Evolutionary conservation across 1,139 yeast genomes (phyloP), one percentile per base, ranked within the genome.

Genomic region (Saccharomyces hybrid): DNA sequence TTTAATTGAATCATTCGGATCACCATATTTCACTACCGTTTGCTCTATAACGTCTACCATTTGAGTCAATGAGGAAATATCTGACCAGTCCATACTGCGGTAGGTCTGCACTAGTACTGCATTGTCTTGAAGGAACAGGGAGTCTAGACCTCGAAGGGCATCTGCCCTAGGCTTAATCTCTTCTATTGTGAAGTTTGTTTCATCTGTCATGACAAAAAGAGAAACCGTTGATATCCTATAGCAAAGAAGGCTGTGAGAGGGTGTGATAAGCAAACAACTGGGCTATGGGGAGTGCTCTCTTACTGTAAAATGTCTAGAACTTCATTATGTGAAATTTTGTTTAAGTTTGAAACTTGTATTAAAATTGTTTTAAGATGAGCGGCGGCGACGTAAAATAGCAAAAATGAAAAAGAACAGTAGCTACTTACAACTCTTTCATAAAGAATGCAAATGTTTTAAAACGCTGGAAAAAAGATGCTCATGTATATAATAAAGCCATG

Each of bases 151-250:
- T 8, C 42, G 47, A 7, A 61, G 32, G 2, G 56, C 58, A 56
- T 58, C 55, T 7, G 25, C 20, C 41, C n/a, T 32, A 27, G 28
- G 42, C 9, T 48, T 23, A 4, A 46, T 46, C 5, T 13, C 30
- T 46, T 71, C 88, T 55, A 79, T 84, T 46, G 64, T 81, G 55
- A 81, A 82, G 0, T 79, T 87, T 54, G 74, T 86, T 50, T 88
- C 78, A 20, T 20, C 23, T 4, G 97, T 89, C 72, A 77, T 88
- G 25, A 8, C 42, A 4, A 38, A 4, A 4, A 16, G 11, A 16
- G 25, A 16, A 13, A 16, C 6, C 14, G 1, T 6, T 38, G 23
- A 20, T 20, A 38, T 4, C 23, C 20, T 6, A 38, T 38, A 38
- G 42, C 3, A 9, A 9, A 9, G 2, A 38, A 4, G 42, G 42